Percentiles rank a stretch among this genome's conserved stretches.
phyloP scores from a whole-genome alignment of 179 eudicot species.

The Dionaea muscipula region DNA sequence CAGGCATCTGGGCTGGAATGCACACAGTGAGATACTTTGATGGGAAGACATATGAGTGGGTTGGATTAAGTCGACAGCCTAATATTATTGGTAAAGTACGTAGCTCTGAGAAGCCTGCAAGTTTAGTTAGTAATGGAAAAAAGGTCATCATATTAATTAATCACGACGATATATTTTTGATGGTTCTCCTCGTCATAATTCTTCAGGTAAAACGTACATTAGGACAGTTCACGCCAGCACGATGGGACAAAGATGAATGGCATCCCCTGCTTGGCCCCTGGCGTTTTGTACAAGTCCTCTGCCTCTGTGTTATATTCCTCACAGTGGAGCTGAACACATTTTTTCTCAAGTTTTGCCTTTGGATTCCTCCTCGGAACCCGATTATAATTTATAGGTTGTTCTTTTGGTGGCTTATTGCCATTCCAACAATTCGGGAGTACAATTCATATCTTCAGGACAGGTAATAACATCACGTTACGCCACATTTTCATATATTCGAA shows the following conservation, averaged over 20 bases:
- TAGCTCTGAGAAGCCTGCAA: too few species aligned
- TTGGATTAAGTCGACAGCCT: slow-evolving; percentile 95
- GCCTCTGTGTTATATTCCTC: slow-evolving; percentile 67
- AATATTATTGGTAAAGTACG: slow-evolving; percentile 85
- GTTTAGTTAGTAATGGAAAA: too few species aligned
- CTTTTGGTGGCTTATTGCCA: slow-evolving; percentile 98
- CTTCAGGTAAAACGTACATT: slow-evolving; percentile 78
- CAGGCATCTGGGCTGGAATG: slow-evolving; percentile 99
- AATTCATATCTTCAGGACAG: slow-evolving; percentile 91
- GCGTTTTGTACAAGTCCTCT: slow-evolving; percentile 87
- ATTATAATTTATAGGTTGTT: slow-evolving; percentile 63
- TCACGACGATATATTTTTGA: too few species aligned
- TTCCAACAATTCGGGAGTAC: slow-evolving; percentile 94
- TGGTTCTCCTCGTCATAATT: slow-evolving; percentile 4
- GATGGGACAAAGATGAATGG: slow-evolving; percentile 99
- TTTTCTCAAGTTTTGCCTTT: slow-evolving; percentile 90
- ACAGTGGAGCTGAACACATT: slow-evolving; percentile 95
- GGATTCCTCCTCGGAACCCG: slow-evolving; percentile 96
- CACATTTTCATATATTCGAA: neutral
- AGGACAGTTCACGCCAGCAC: slow-evolving; percentile 92
- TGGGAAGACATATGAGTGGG: slow-evolving; percentile 97
- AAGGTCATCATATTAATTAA: too few species aligned
- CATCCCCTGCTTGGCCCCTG: slow-evolving; percentile 92
- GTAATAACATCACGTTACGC: slow-evolving; percentile 26
- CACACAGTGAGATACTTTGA: slow-evolving; percentile 89